Evolutionary conservation across 371 early-diverging fungal species (phyloP).

Genomic region (Mortierella sp.): DNA sequence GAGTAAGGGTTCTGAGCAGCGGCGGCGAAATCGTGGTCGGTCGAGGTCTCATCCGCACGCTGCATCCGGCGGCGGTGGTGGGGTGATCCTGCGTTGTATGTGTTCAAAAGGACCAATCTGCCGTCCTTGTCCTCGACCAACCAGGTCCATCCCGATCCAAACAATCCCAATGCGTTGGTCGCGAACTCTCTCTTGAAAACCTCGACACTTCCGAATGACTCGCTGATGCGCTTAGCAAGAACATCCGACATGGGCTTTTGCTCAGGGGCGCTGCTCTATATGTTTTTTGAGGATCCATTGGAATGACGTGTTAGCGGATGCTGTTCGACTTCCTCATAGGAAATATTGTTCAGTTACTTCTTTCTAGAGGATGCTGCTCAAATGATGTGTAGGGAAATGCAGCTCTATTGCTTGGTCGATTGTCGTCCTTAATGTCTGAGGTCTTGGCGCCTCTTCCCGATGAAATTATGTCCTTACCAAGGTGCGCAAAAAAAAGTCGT

Average conservation of each 20-base stretch:
- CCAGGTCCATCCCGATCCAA: slow-evolving; percentile 79
- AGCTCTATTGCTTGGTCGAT: too few relatives aligned
- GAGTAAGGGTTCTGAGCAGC: slow-evolving; percentile 49
- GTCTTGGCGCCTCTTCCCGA: slow-evolving; percentile 12
- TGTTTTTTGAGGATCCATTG: too few relatives aligned
- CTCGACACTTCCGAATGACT: slow-evolving; percentile 63
- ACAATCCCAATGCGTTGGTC: slow-evolving; percentile 64
- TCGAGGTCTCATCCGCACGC: slow-evolving; percentile 52
- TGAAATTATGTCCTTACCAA: slow-evolving; percentile 46
- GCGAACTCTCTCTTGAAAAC: slow-evolving; percentile 65
- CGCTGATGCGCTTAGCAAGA: slow-evolving; percentile 38
- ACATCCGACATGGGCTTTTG: slow-evolving; percentile 41
- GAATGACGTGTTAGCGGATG: not conserved
- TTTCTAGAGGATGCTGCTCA: too few relatives aligned
- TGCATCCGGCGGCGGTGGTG: slow-evolving; percentile 58
- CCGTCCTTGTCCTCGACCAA: slow-evolving; percentile 66
- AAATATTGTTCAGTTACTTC: too few relatives aligned
- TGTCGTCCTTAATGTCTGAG: not conserved
- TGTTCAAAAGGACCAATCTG: slow-evolving; percentile 66
- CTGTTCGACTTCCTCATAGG: too few relatives aligned
- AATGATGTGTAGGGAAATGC: too few relatives aligned
- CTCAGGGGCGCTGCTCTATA: slow-evolving; percentile 24
- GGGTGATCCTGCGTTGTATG: slow-evolving; percentile 65
- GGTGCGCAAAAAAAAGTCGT: slow-evolving; percentile 71
- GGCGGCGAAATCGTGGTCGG: slow-evolving; percentile 35